Evolutionary conservation across 257 asterid genomes (phyloP).

Genomic region (Solanum medicagineum): DNA sequence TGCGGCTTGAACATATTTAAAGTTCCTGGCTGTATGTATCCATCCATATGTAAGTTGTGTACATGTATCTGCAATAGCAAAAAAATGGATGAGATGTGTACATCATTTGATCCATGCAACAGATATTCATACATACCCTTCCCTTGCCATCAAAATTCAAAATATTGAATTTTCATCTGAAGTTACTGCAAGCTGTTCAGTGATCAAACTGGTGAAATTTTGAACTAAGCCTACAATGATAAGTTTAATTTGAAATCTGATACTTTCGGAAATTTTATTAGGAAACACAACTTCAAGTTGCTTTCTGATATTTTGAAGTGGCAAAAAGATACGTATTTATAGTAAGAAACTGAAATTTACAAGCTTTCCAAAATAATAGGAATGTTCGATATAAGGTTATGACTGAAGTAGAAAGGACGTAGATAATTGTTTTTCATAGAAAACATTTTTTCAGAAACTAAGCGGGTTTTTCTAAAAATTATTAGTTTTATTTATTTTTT

Average conservation of each 20-base stretch:
- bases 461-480: too few relatives aligned
- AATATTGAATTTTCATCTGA: background rate
- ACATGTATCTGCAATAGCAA: slow-evolving; percentile 4
- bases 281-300: background rate
- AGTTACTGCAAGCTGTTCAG: background rate
- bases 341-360: background rate
- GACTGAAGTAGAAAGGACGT: background rate
- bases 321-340: background rate
- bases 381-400: background rate
- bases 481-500: too few relatives aligned
- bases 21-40: background rate
- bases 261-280: background rate
- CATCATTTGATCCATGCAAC: slow-evolving; percentile 2
- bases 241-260: background rate
- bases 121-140: background rate
- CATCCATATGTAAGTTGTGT: slow-evolving; percentile 5
- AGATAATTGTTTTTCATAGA: too few relatives aligned
- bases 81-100: background rate
- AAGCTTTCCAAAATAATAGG: background rate
- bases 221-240: background rate
- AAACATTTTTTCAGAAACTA: too few relatives aligned
- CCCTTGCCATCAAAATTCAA: background rate
- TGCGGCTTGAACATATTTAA: background rate
- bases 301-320: background rate
- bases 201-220: background rate